These are phyloP conservation scores for Anethum foeniculum DNA, from an alignment of 140 eudicot genomes.

Conservation along the genomic window DNA sequence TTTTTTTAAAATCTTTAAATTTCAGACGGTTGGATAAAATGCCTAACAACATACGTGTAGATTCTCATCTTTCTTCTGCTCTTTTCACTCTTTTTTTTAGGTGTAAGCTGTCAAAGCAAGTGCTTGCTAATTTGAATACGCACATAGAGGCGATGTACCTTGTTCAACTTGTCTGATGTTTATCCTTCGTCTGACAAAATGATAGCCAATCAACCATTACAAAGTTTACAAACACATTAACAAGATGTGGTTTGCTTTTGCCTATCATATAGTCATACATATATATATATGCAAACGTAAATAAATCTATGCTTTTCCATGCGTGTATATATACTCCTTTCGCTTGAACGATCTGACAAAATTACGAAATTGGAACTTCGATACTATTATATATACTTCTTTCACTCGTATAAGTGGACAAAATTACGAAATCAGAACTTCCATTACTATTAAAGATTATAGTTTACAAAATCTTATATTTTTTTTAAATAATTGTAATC, in stretches of 20 bases:
- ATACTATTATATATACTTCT: too few species aligned
- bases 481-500: too few species aligned
- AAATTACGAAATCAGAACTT: too few species aligned
- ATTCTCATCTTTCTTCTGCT: not conserved
- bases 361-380: too few species aligned
- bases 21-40: not conserved
- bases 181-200: not conserved
- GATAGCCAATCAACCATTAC: not conserved
- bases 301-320: not conserved
- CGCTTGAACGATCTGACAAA: too few species aligned
- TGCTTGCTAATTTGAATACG: not conserved
- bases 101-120: not conserved
- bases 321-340: too few species aligned
- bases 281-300: not conserved
- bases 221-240: not conserved
- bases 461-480: too few species aligned
- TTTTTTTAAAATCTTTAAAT: too few species aligned
- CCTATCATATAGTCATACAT: not conserved
- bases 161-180: constrained; percentile 3
- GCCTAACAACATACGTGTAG: not conserved
- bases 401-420: too few species aligned
- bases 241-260: not conserved
- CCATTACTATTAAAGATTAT: too few species aligned
- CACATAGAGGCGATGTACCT: not conserved
- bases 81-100: not conserved